Base-by-base conservation (phyloP, 306 rosid species). In the Albizia julibrissin region DNA sequence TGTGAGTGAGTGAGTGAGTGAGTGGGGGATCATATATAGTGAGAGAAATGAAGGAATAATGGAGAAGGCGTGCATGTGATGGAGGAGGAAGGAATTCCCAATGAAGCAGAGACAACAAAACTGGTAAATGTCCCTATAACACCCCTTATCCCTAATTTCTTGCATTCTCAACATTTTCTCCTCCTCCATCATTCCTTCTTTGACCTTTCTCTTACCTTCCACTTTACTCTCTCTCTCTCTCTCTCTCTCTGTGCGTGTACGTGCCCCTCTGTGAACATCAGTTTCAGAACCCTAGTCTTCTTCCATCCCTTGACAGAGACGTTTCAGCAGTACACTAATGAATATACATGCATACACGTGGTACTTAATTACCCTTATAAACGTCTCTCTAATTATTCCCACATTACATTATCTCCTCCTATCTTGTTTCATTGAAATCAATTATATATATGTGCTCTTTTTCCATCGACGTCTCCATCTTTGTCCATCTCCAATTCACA, bases 101-200 rank as follows among this genome's bases (percentile, higher is more conserved):
- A 79, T 80, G 64, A 69, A 75, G 16, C 46, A 22, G 40, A 16
- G 65, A 78, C 79, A 87, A 49, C 46, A 24, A 80, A 80, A 34
- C 61, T 82, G 27, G 54, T 15, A 10, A 15, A 79, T 80, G 89
- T 82, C 87, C 89, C 88, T 74, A 84, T 74, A 69, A 26, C 4
- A 56, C 61, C 18, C 5, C 33, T 10, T 77, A 72, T 46, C 12
- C 22, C n/a, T 66, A 16, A n/a, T 49, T 69, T 37, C 40, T 85
- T 69, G 5, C 52, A 49, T 50, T 50, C n/a, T 73, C 78, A 84
- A 86, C 86, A 86, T 87, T 89, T 76, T 74, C 82, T 66, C 89
- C 90, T 80, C 86, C 82, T 40, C 24, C 46, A 62, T 83, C 80
- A 87, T 82, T 74, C 86, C 76, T 69, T 70, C 78, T 86, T 61